Base-by-base conservation (phyloP, 495 filamentous ascomycete genomes). In the Xylaria palmicola region DNA sequence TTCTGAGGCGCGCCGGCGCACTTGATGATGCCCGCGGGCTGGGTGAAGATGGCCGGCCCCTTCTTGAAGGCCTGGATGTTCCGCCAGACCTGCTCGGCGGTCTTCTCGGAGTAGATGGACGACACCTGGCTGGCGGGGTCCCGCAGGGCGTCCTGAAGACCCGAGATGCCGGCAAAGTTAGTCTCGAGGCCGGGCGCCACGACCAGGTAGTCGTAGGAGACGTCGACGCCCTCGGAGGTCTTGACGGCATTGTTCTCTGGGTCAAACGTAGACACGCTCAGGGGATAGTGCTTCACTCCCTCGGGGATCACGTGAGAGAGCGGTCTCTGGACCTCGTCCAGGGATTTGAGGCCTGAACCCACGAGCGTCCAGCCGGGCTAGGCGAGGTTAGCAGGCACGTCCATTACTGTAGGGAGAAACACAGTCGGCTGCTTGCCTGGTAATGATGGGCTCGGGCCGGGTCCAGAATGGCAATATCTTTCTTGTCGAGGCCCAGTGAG, bases 1-100 rank as follows among this genome's bases (percentile, higher is more conserved):
- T 89, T 89, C 65, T 89, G 87, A 7, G 87, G 87, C 0, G 86
- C 87, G 27, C 87, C 87, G 2, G 87, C 87, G 62, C 87, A 89
- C 70, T 89, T 89, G 66, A 89, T 77, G 20, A 83, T 72, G 41
- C 87, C 87, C 1, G 82, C 76, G 6, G 87, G 87, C 67, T 88
- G 85, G 7, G 86, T 89, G 79, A 90, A 90, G 60, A 89, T 80
- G 26, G 86, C 87, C n/a, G 68, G 72, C 4, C 87, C 86, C 54
- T 79, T 75, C 56, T 79, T 67, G 51, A 88, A 74, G 49, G 74
- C 76, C 59, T 85, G 65, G 40, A 90, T 79, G 3, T 77, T 83
- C 47, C 65, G 68, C 72, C 80, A 86, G 9, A 80, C 79, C 74
- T 86, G 86, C 74, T 82, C 81, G 63, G 79, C 81, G 3, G 76